Conservation (phyloP, 345 rosid species). For the Sapria himalayana region DNA sequence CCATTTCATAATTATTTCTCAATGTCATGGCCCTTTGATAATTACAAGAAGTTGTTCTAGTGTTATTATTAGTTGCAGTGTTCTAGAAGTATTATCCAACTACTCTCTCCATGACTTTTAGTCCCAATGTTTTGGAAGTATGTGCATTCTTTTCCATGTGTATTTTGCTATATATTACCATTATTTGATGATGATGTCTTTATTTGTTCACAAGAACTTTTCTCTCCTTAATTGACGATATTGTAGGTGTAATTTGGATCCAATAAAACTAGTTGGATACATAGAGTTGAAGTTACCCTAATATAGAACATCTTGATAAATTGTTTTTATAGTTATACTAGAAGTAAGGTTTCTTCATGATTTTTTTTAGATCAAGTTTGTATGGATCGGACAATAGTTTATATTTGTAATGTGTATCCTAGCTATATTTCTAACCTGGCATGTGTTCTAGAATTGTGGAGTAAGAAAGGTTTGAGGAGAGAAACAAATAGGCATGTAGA, state of each 20-base stretch:
- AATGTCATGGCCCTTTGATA: no score
- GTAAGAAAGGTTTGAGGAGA: constrained; percentile 38
- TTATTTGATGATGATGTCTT: constrained; percentile 15
- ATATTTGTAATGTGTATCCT: no score
- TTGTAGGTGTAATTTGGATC: constrained; percentile 25
- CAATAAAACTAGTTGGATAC: constrained; percentile 19
- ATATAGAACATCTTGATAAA: not conserved
- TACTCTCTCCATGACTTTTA: constrained; percentile 61
- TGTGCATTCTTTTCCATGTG: constrained; percentile 58
- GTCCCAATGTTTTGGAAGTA: constrained; percentile 52
- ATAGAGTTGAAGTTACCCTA: constrained; percentile 27
- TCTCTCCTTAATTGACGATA: constrained; percentile 24
- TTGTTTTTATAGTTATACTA: constrained; percentile 3
- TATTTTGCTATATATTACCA: constrained; percentile 34
- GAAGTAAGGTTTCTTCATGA: no score
- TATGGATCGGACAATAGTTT: no score
- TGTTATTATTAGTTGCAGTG: no score
- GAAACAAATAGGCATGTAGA: constrained; percentile 34
- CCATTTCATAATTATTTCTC: constrained; percentile 32
- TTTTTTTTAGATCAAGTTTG: constrained; percentile 5
- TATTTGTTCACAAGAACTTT: constrained; percentile 25
- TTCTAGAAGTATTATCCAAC: constrained; percentile 69
- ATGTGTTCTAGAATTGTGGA: constrained; percentile 46
- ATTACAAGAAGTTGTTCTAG: no score
- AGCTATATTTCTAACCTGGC: constrained; percentile 26